Base-by-base conservation (phyloP, 192 early-diverging fungal genomes). In the Chytriomyces confervae region DNA sequence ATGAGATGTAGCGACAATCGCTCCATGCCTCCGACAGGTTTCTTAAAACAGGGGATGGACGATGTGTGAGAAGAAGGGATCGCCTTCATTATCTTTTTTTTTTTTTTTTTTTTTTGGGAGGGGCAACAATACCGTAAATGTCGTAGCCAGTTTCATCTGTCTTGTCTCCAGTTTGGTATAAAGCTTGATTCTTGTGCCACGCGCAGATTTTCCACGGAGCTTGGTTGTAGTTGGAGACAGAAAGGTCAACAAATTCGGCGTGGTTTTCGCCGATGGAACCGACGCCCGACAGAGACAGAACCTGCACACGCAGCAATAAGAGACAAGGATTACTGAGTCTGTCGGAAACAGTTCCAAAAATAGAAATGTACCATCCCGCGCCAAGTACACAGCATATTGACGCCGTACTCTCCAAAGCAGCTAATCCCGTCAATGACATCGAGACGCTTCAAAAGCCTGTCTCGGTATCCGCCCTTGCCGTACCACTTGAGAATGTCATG, bases 121-220 rank as follows among this genome's bases (percentile, higher is more conserved):
- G 67, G n/a, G n/a, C 5, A 48, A 27, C 18, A 45, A 23, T 23
- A 70, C 63, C 82, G 53, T 84, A 84, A 24, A 82, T 67, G 46
- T 61, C 68, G 66, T 83, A 85, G 5, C 81, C 81, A 10, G 81
- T 83, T 66, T 85, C 84, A 62, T 85, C 77, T 0, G 16, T 10
- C 61, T 85, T 83, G 57, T 80, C 77, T 5, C 84, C 84, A 0
- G 79, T 78, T 61, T 85, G 84, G 51, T 76, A 83, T 11, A 50
- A 51, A 27, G 36, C 46, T 65, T 85, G 84, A 76, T 85, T 85
- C 70, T 85, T 85, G 77, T 85, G 84, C 81, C 81, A 85, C 46
- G 64, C 23, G 63, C 84, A 85, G 6, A 85, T 46, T 60, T 81
- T 83, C 81, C 80, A 83, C 1, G 83, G 75, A 16, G 62, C 48